Percentiles rank a stretch among this genome's conserved stretches.
phyloP scores from a whole-genome alignment of 352 stramenopile genomes.

The Pythium coloratum region DNA sequence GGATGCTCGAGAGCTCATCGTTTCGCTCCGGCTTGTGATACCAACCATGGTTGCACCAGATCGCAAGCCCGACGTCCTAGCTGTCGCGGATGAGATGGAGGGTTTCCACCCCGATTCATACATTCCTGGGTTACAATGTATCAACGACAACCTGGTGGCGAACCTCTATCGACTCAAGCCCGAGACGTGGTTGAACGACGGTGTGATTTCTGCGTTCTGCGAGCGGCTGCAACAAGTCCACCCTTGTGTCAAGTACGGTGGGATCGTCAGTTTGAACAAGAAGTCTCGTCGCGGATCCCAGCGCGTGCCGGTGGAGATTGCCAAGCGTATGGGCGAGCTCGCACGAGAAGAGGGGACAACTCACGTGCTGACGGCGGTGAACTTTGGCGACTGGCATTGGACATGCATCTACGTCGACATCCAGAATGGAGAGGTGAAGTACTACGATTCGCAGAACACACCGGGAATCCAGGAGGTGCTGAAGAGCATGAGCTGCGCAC shows the following conservation, averaged over 20 bases:
- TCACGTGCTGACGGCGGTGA: neutral
- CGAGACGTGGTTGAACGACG: neutral
- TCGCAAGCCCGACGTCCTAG: neutral
- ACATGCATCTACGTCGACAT: neutral
- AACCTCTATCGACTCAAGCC: neutral
- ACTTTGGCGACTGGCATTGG: neutral
- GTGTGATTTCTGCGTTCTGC: neutral
- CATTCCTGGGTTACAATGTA: neutral
- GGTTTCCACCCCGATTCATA: neutral
- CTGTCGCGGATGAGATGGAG: neutral
- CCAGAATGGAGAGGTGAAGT: neutral
- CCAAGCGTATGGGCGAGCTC: neutral
- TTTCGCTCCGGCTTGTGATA: neutral
- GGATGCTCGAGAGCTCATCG: neutral
- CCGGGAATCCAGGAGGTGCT: neutral
- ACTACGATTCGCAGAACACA: neutral
- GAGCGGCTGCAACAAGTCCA: neutral
- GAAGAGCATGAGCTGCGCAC: neutral
- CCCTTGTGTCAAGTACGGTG: neutral
- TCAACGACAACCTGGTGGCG: neutral
- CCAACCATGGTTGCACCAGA: neutral
- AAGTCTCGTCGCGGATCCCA: neutral
- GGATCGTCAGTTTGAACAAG: neutral
- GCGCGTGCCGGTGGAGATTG: neutral
- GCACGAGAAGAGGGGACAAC: neutral